A percentile compares a stretch with the other conserved stretches of the same genome.
These are phyloP conservation scores for Blastobotrys indianensis DNA, from an alignment of 1,139 yeast genomes.

Conservation along the genomic window DNA sequence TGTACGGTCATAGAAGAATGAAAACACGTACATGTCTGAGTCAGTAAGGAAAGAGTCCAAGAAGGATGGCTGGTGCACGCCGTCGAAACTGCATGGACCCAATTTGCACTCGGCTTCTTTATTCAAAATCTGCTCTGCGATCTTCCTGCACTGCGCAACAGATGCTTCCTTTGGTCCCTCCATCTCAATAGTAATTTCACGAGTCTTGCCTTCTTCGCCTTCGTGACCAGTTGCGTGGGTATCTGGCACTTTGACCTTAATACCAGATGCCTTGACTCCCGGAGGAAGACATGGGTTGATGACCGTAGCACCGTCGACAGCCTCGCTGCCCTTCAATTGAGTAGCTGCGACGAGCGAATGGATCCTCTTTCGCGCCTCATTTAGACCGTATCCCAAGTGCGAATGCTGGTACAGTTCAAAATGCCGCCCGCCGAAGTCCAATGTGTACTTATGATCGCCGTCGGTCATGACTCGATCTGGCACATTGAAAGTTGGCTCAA, in stretches of 20 bases:
- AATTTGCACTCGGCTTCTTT: slow-evolving; percentile 70
- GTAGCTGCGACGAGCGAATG: slow-evolving; percentile 40
- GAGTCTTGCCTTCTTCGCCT: slow-evolving; percentile 15
- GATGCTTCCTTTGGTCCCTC: slow-evolving; percentile 64
- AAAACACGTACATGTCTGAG: slow-evolving; percentile 79
- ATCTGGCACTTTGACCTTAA: slow-evolving; percentile 50
- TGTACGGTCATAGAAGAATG: slow-evolving; percentile 92
- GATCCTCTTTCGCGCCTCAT: slow-evolving; percentile 85
- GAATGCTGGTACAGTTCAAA: slow-evolving; percentile 90
- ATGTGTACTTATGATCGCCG: slow-evolving; percentile 83
- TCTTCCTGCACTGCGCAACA: slow-evolving; percentile 70
- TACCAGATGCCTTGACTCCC: slow-evolving; percentile 43
- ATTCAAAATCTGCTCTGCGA: slow-evolving; percentile 77
- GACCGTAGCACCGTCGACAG: slow-evolving; percentile 33
- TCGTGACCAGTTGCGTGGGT: slow-evolving; percentile 32
- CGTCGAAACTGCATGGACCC: slow-evolving; percentile 92
- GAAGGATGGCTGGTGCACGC: slow-evolving; percentile 92
- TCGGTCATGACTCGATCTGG: slow-evolving; percentile 58
- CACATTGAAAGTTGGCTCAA: slow-evolving; percentile 68
- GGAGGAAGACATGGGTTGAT: slow-evolving; percentile 88
- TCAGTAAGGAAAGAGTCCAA: slow-evolving; percentile 62
- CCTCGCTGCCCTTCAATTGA: slow-evolving; percentile 16
- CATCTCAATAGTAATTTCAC: slow-evolving; percentile 56
- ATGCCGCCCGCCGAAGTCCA: slow-evolving; percentile 72
- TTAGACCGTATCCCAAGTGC: slow-evolving; percentile 91